These are phyloP conservation scores for Rugonectria rugulosa DNA, from an alignment of 2,329 filamentous ascomycete genomes.

Conservation along the genomic window DNA sequence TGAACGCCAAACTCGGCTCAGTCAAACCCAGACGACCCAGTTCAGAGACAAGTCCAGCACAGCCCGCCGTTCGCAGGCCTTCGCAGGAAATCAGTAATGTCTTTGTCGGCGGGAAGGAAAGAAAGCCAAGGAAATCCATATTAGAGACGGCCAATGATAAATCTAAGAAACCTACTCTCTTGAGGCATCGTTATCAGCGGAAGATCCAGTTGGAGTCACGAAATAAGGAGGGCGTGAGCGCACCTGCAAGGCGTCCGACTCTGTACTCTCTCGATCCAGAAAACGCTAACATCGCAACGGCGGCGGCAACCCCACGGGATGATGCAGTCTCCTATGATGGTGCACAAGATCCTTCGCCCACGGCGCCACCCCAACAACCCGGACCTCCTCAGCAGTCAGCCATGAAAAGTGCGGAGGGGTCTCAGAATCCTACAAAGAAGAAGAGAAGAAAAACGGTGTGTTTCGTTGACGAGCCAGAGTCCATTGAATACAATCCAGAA, in stretches of 20 bases:
- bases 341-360: slow-evolving; percentile 11
- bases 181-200: slow-evolving; percentile 47
- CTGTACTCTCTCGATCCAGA: slow-evolving; percentile 43
- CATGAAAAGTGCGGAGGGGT: background rate
- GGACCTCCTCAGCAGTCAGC: background rate
- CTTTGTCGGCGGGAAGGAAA: slow-evolving; percentile 53
- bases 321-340: background rate
- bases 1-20: slow-evolving; percentile 13
- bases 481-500: slow-evolving; percentile 28
- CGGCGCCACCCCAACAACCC: background rate
- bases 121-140: slow-evolving; percentile 47
- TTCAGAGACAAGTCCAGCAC: slow-evolving; percentile 12
- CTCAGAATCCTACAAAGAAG: slow-evolving; percentile 22
- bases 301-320: background rate
- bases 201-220: slow-evolving; percentile 52
- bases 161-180: slow-evolving; percentile 50
- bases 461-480: slow-evolving; percentile 30
- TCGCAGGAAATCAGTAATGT: slow-evolving; percentile 48
- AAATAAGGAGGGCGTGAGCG: slow-evolving; percentile 51
- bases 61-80: slow-evolving; percentile 4
- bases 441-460: slow-evolving; percentile 39
- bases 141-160: slow-evolving; percentile 51
- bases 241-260: slow-evolving; percentile 43
- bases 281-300: background rate
- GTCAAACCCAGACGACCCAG: background rate